Conservation (phyloP, 495 filamentous ascomycete species). For the Hypoxylon lenormandii region DNA sequence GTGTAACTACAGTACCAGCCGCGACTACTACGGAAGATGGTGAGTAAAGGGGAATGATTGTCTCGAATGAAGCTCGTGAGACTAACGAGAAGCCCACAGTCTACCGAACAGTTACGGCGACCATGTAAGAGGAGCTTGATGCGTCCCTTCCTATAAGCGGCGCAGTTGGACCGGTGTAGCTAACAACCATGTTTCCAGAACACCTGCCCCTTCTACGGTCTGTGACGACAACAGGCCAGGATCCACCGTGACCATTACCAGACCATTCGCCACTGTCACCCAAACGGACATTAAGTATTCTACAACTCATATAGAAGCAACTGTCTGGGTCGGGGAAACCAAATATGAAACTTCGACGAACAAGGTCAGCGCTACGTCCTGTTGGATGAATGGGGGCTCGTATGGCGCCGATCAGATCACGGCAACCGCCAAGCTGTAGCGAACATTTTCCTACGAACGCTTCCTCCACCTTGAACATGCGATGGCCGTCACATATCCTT, state of each 20-base stretch:
- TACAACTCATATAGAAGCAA: conserved; percentile 55
- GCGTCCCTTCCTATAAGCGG: neutral
- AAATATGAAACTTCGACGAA: conserved; percentile 54
- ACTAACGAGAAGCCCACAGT: conserved; percentile 45
- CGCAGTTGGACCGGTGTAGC: neutral
- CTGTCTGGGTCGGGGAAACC: conserved; percentile 55
- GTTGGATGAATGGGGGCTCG: conserved; percentile 57
- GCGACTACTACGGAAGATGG: conserved; percentile 55
- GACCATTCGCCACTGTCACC: conserved; percentile 47
- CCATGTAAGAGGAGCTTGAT: conserved; percentile 50
- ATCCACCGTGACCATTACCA: conserved; percentile 53
- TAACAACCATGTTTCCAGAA: conserved; percentile 39
- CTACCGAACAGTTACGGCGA: conserved; percentile 54
- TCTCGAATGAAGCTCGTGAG: no score
- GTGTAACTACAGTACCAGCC: conserved; percentile 51
- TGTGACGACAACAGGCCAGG: conserved; percentile 50
- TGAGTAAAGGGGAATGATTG: conserved; percentile 38
- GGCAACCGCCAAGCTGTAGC: conserved; percentile 19
- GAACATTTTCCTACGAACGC: neutral
- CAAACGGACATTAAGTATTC: conserved; percentile 55
- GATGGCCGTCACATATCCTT: no score
- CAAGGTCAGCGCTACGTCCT: conserved; percentile 54
- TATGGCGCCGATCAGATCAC: conserved; percentile 40
- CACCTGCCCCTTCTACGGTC: conserved; percentile 55
- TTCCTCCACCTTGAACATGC: no score